Conservation (phyloP, 495 filamentous ascomycete genomes). For the Daldinia concentrica region DNA sequence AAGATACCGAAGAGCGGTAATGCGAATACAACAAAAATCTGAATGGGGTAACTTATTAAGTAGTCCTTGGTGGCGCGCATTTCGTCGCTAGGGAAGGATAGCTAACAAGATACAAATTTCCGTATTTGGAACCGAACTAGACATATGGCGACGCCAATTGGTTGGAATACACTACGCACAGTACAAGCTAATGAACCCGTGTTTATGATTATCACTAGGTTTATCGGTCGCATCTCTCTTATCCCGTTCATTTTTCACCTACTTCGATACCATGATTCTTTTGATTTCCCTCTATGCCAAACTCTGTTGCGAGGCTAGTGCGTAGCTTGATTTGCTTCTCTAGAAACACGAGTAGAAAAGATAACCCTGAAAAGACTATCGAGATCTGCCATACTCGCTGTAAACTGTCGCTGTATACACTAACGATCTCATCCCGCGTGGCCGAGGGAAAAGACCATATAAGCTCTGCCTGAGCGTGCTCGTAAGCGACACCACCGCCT, state of each 20-base stretch:
- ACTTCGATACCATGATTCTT: neutral
- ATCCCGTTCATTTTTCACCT: neutral
- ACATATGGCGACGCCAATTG: neutral
- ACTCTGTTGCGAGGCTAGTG: neutral
- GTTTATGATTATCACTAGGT: no score
- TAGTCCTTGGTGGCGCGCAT: neutral
- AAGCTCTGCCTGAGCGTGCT: neutral
- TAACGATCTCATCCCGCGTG: neutral
- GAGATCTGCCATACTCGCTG: neutral
- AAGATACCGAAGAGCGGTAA: neutral
- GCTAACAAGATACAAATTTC: neutral
- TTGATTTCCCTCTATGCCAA: neutral
- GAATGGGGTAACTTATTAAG: neutral
- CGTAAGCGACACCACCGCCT: neutral
- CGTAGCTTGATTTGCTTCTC: neutral
- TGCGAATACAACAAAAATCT: neutral
- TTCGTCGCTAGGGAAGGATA: neutral
- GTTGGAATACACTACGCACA: neutral
- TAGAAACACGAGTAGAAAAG: neutral
- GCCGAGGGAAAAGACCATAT: neutral
- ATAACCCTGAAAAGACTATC: neutral
- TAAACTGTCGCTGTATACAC: neutral
- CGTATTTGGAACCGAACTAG: neutral
- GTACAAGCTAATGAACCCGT: neutral
- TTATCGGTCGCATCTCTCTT: neutral